A percentile compares a stretch with the other conserved stretches of the same genome.
phyloP scores from a whole-genome alignment of 441 rosid genomes.

The Corymbia citriodora region DNA sequence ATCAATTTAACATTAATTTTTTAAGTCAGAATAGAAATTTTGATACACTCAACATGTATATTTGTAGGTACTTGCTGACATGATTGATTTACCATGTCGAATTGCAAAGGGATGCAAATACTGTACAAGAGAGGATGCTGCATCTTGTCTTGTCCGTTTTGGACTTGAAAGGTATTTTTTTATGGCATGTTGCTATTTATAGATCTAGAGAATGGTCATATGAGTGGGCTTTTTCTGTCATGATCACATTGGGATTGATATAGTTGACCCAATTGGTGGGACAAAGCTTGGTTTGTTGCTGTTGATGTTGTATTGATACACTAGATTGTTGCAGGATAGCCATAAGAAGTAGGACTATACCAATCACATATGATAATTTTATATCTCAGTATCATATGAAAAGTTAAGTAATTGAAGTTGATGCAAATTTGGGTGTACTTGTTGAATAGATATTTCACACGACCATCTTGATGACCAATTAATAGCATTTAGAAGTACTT shows the following conservation, averaged over 20 bases:
- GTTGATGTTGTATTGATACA: background rate
- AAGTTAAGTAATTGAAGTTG: background rate
- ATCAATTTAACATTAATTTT: background rate
- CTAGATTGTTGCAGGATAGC: background rate
- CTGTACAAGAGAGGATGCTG: constrained; percentile 79
- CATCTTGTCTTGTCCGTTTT: constrained; percentile 95
- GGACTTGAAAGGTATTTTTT: constrained; percentile 77
- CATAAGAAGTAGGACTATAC: background rate
- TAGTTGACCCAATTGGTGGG: background rate
- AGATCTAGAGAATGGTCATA: background rate
- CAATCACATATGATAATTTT: background rate
- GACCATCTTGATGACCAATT: background rate
- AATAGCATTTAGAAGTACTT: background rate
- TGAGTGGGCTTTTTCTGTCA: background rate
- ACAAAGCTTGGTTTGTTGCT: background rate
- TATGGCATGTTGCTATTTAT: background rate
- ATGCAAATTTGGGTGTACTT: background rate
- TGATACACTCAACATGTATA: constrained; percentile 8
- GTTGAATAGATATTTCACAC: background rate
- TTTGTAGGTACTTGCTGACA: constrained; percentile 83
- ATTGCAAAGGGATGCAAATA: constrained; percentile 96
- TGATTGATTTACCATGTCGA: constrained; percentile 93
- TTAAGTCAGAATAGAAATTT: background rate
- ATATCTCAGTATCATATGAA: background rate
- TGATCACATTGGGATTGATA: background rate